Evolutionary conservation across 1,139 yeast genomes (phyloP).

Genomic region (Blastobotrys elegans): DNA sequence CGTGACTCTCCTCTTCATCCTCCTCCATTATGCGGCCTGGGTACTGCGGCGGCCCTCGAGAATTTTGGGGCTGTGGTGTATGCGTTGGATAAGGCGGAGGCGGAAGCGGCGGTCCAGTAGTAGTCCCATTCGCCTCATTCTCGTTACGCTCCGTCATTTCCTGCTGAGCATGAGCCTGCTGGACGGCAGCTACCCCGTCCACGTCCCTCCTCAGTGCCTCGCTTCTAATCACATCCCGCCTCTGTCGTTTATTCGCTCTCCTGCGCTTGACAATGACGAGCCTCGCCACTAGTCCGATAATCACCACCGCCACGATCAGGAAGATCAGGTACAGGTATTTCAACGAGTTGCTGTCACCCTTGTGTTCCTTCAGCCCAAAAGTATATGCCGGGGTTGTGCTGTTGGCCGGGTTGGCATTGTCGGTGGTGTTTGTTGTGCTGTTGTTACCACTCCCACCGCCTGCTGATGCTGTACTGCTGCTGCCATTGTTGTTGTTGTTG

Average conservation of each 20-base stretch:
- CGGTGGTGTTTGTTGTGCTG: slow-evolving; percentile 2
- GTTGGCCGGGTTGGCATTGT: neutral
- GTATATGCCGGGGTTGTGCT: slow-evolving; percentile 15
- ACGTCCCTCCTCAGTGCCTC: slow-evolving; percentile 28
- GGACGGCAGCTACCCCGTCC: slow-evolving; percentile 16
- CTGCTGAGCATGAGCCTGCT: neutral
- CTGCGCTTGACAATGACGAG: slow-evolving; percentile 23
- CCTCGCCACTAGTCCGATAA: slow-evolving; percentile 24
- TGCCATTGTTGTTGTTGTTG: neutral
- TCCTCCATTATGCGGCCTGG: slow-evolving; percentile 7
- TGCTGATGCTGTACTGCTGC: neutral
- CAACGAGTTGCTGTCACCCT: slow-evolving; percentile 17
- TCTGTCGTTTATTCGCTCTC: slow-evolving; percentile 20
- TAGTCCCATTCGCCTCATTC: neutral
- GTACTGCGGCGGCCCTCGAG: slow-evolving; percentile 4
- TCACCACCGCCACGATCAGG: slow-evolving; percentile 26
- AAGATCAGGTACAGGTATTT: slow-evolving; percentile 27
- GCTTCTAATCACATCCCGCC: slow-evolving; percentile 21
- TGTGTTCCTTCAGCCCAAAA: slow-evolving; percentile 9
- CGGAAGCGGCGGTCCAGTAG: slow-evolving; percentile 12
- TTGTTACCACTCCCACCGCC: neutral
- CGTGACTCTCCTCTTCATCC: slow-evolving; percentile 4
- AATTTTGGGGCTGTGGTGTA: neutral
- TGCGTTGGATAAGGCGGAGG: slow-evolving; percentile 28
- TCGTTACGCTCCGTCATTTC: slow-evolving; percentile 2